phyloP scores from a whole-genome alignment of 2,329 filamentous ascomycete species.

The Penicillium glabrum region DNA sequence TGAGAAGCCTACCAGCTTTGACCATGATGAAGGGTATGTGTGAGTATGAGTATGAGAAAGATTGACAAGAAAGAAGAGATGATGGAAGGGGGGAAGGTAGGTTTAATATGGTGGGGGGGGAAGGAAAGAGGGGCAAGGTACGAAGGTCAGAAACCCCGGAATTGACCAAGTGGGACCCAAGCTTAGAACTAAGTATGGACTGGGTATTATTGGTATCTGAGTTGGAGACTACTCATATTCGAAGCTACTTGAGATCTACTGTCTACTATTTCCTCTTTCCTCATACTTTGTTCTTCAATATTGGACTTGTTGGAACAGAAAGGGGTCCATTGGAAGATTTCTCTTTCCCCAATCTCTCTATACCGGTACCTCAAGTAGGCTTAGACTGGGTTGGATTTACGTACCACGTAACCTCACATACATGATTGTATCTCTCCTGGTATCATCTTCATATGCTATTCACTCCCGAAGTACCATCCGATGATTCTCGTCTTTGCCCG shows the following conservation, averaged over 20 bases:
- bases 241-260: no score
- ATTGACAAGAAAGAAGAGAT: background rate
- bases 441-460: background rate
- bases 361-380: conserved; percentile 1
- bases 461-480: background rate
- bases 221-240: no score
- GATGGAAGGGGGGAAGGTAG: conserved; percentile 1
- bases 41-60: conserved; percentile 4
- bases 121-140: conserved; percentile 3
- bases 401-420: background rate
- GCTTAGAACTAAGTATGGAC: background rate
- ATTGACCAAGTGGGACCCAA: conserved; percentile 1
- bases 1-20: conserved; percentile 42
- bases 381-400: background rate
- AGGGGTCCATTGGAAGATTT: background rate
- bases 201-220: background rate
- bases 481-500: conserved; percentile 25
- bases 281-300: no score
- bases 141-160: conserved; percentile 6
- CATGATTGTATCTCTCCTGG: background rate
- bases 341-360: background rate
- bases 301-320: background rate
- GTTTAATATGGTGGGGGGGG: conserved; percentile 1
- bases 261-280: no score
- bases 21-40: conserved; percentile 43